Evolutionary conservation across 2,329 filamentous ascomycete species (phyloP), one percentile per base, ranked within the genome.

Genomic region (Blumeria hordei): DNA sequence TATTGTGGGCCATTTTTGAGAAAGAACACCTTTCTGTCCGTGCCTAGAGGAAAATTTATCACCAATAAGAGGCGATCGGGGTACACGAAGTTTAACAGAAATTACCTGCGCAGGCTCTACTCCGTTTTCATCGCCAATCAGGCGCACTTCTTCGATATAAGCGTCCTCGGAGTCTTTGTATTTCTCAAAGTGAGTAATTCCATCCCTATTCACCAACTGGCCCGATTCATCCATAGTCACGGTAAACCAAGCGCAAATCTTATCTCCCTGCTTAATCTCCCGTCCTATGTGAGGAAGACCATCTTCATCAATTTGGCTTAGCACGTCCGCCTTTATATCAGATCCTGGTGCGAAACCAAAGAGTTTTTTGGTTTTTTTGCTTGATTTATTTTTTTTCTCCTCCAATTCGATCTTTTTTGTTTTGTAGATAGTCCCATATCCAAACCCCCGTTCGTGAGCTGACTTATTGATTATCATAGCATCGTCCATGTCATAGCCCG

Each of bases 391-490:
- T 60, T 80, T 75, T 39, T 78, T 77, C 54, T 94, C 87, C 62
- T 87, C 84, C 16, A 96, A 75, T 37, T 84, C 80, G 64, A 92
- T 81, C 64, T 93, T 85, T 70, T 96, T 94, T 8, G 88, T 94
- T 72, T 98, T 98, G 75, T 95, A 98, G 62, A 98, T 88, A 5
- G 88, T 93, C 55, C 92, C 92, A 64, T 96, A 81, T 39, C 88
- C 90, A 64, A 98, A 96, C 12, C 92, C 92, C 61, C 92, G 81
- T 69, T 98, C 92, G 68, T 95, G 87, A 2, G 90, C 81, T 18
- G 88, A 94, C 68, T 96, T 96, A 74, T 96, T 96, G 66, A 98
- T 74, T 66, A 98, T 96, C 90, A 96, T 96, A 66, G 92, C 92
- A 70, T 98, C 92, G 74, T 98, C 92, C 92, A 98, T 98, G 74